A percentile compares a stretch with the other conserved stretches of the same genome.
phyloP scores from a whole-genome alignment of 176 grass and related monocot genomes.

The Eremochloa ophiuroides region DNA sequence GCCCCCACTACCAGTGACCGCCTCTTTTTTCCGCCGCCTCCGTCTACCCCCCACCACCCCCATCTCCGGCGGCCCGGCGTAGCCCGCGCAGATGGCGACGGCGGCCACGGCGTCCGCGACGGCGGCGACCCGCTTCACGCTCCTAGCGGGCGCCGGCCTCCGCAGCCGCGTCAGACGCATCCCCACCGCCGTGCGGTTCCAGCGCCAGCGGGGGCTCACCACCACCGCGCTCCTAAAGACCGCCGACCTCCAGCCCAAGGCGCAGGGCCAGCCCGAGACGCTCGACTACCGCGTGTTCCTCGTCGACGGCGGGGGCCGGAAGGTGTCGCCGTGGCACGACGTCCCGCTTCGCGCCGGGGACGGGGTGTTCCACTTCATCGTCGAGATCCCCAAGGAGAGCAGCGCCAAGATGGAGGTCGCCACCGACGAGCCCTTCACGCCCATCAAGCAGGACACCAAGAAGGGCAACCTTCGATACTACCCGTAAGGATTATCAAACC shows the following conservation, averaged over 20 bases:
- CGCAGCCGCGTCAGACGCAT: slow-evolving; percentile 7
- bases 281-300: slow-evolving; percentile 97
- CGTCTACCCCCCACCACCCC: not conserved
- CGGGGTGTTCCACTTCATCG: slow-evolving; percentile 87
- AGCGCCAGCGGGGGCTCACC: slow-evolving; percentile 37
- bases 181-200: slow-evolving; percentile 38
- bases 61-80: not conserved
- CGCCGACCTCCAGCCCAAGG: slow-evolving; percentile 55
- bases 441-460: slow-evolving; percentile 98
- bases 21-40: not conserved
- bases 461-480: slow-evolving; percentile 99
- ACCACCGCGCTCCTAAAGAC: slow-evolving; percentile 44
- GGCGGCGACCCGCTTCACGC: slow-evolving; percentile 47
- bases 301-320: slow-evolving; percentile 54
- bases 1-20: slow-evolving; percentile 15
- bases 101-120: slow-evolving; percentile 61
- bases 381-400: slow-evolving; percentile 96
- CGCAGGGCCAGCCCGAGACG: slow-evolving; percentile 64
- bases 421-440: slow-evolving; percentile 89
- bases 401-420: slow-evolving; percentile 99
- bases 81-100: slow-evolving; percentile 43
- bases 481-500: slow-evolving; percentile 54
- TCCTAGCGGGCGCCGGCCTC: slow-evolving; percentile 20
- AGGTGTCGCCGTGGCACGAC: slow-evolving; percentile 95
- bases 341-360: slow-evolving; percentile 80